These are phyloP conservation scores for Magnaporthiopsis rhizophila DNA, from an alignment of 2,329 filamentous ascomycete genomes.

Conservation along the genomic window DNA sequence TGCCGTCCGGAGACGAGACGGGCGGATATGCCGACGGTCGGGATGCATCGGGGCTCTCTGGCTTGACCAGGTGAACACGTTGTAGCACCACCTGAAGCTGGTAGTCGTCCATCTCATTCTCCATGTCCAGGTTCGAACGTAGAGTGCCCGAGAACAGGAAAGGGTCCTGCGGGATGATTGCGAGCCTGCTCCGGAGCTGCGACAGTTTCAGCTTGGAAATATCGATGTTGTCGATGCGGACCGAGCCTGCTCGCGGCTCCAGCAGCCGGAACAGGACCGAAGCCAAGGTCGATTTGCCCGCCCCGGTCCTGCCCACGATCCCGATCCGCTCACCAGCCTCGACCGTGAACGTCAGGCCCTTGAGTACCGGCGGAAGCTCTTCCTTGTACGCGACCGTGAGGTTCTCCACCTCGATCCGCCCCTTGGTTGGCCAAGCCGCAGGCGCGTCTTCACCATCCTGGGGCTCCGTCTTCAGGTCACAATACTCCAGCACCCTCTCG, in stretches of 20 bases:
- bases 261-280: conserved; percentile 54
- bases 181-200: conserved; percentile 51
- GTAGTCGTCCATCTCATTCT: conserved; percentile 51
- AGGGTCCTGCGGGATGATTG: conserved; percentile 61
- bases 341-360: conserved; percentile 28
- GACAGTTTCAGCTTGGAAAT: conserved; percentile 52
- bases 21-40: conserved; percentile 15
- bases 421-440: conserved; percentile 32
- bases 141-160: conserved; percentile 59
- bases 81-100: conserved; percentile 51
- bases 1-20: not conserved
- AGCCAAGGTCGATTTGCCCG: conserved; percentile 59
- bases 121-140: conserved; percentile 55
- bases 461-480: conserved; percentile 28
- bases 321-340: conserved; percentile 52
- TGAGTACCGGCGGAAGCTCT: conserved; percentile 28
- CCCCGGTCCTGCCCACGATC: conserved; percentile 57
- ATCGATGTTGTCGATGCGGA: conserved; percentile 38
- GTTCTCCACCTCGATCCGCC: conserved; percentile 29
- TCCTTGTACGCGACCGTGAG: conserved; percentile 28
- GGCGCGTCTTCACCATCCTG: conserved; percentile 26
- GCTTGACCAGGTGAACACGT: conserved; percentile 50
- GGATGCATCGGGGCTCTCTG: conserved; percentile 30
- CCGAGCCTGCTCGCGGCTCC: conserved; percentile 32
- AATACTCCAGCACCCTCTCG: conserved; percentile 36